phyloP scores from a whole-genome alignment of 495 filamentous ascomycete genomes.

The Aspergillus panamensis region DNA sequence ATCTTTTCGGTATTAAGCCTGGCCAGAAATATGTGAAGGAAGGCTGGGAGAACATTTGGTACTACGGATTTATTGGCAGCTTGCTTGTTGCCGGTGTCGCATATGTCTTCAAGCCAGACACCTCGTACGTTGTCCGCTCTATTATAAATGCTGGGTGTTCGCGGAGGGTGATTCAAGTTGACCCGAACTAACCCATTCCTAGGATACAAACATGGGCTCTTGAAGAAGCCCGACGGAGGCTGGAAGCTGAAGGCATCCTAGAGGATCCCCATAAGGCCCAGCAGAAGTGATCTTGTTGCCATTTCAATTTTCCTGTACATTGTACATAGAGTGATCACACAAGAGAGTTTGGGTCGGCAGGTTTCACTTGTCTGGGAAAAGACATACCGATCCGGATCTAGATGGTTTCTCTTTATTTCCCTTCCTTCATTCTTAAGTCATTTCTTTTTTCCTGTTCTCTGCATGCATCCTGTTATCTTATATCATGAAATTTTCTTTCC shows the following conservation, averaged over 20 bases:
- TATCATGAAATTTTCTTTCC: slow-evolving; percentile 29
- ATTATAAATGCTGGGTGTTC: slow-evolving; percentile 1
- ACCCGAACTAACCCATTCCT: slow-evolving; percentile 25
- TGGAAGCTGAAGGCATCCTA: slow-evolving; percentile 93
- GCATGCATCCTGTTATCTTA: slow-evolving; percentile 37
- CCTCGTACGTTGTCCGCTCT: slow-evolving; percentile 66
- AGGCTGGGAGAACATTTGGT: slow-evolving; percentile 87
- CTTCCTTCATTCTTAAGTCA: slow-evolving; percentile 30
- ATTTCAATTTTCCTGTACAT: slow-evolving; percentile 34
- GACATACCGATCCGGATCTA: slow-evolving; percentile 38
- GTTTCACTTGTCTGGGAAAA: slow-evolving; percentile 33
- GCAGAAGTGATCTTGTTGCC: slow-evolving; percentile 31
- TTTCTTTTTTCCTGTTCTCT: slow-evolving; percentile 28
- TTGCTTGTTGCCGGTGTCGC: slow-evolving; percentile 69
- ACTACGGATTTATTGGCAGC: slow-evolving; percentile 88
- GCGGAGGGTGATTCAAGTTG: not conserved
- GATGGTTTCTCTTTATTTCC: slow-evolving; percentile 37
- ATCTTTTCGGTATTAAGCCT: slow-evolving; percentile 85
- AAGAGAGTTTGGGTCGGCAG: slow-evolving; percentile 32
- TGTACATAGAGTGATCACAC: slow-evolving; percentile 49
- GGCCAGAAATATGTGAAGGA: slow-evolving; percentile 94
- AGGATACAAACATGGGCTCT: slow-evolving; percentile 99
- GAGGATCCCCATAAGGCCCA: slow-evolving; percentile 61
- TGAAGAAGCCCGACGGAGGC: slow-evolving; percentile 86
- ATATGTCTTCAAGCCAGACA: slow-evolving; percentile 97